phyloP scores from a whole-genome alignment of 2,329 filamentous ascomycete species.

The Chalaropsis thielavioides region DNA sequence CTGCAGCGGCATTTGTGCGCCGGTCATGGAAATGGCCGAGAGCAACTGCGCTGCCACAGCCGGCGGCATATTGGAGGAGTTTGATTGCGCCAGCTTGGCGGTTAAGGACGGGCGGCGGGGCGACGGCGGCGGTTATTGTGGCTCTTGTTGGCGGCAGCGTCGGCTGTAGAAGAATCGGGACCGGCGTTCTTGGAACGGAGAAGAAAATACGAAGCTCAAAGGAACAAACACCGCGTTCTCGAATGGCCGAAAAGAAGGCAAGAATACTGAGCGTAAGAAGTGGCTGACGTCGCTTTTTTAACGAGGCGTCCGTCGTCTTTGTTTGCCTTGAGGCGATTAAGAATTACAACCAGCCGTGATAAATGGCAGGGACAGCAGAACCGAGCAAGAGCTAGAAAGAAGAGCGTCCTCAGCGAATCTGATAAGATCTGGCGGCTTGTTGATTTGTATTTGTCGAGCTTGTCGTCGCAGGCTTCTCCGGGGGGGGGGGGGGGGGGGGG shows the following conservation, averaged over 20 bases:
- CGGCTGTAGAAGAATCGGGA: no score
- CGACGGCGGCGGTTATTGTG: background rate
- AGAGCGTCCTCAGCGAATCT: background rate
- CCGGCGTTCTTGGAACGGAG: no score
- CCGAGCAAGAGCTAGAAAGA: background rate
- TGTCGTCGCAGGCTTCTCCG: background rate
- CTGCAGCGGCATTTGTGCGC: slow-evolving; percentile 5
- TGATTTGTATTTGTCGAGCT: background rate
- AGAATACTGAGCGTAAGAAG: background rate
- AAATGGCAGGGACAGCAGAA: background rate
- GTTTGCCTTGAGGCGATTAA: background rate
- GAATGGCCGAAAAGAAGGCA: background rate
- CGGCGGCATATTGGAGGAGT: slow-evolving; percentile 8
- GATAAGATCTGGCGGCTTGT: background rate
- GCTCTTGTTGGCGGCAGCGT: no score
- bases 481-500: background rate
- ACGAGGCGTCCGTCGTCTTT: background rate
- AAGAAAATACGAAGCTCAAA: background rate
- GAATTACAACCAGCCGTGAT: background rate
- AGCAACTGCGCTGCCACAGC: slow-evolving; percentile 15
- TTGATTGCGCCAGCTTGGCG: slow-evolving; percentile 12
- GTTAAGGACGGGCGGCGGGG: background rate
- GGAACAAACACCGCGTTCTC: background rate
- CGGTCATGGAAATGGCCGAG: slow-evolving; percentile 17
- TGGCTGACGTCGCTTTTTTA: background rate